phyloP scores from a whole-genome alignment of 495 filamentous ascomycete genomes.

The Neurospora sp. region DNA sequence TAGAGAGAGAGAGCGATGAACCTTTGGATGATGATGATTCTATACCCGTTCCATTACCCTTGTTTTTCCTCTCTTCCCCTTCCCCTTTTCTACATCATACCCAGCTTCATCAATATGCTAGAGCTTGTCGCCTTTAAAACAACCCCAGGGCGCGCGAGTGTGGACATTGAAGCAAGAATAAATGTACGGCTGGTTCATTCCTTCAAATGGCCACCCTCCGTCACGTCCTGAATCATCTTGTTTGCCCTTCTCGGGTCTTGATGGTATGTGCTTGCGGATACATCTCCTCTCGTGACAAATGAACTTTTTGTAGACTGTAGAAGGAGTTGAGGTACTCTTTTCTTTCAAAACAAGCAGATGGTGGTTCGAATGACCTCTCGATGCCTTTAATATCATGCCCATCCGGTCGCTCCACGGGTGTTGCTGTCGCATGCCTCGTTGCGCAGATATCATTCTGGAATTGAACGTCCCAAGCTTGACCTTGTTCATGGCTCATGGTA shows the following conservation, averaged over 20 bases:
- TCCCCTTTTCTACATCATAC: not conserved
- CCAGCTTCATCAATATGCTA: constrained; percentile 40
- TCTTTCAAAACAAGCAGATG: not conserved
- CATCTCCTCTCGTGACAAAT: not conserved
- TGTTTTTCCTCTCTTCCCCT: not conserved
- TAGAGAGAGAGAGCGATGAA: not conserved
- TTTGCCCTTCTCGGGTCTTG: constrained; percentile 6
- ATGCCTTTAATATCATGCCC: too few species aligned
- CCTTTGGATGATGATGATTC: not conserved
- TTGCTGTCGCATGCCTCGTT: too few species aligned
- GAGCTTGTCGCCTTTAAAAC: constrained; percentile 38
- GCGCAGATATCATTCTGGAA: too few species aligned
- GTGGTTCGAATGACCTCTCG: not conserved
- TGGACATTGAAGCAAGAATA: constrained; percentile 46
- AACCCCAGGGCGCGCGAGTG: constrained; percentile 37
- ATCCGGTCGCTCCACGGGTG: too few species aligned
- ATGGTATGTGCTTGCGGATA: constrained; percentile 7
- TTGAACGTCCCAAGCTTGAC: too few species aligned
- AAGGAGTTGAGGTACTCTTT: not conserved
- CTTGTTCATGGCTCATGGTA: too few species aligned
- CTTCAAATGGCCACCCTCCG: constrained; percentile 13
- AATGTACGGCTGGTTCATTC: constrained; percentile 8
- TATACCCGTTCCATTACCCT: not conserved
- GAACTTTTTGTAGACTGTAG: not conserved
- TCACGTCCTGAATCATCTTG: constrained; percentile 12